Evolutionary conservation across 140 eudicot species (phyloP), one percentile per base, ranked within the genome.

Genomic region (Senecio squalidus): DNA sequence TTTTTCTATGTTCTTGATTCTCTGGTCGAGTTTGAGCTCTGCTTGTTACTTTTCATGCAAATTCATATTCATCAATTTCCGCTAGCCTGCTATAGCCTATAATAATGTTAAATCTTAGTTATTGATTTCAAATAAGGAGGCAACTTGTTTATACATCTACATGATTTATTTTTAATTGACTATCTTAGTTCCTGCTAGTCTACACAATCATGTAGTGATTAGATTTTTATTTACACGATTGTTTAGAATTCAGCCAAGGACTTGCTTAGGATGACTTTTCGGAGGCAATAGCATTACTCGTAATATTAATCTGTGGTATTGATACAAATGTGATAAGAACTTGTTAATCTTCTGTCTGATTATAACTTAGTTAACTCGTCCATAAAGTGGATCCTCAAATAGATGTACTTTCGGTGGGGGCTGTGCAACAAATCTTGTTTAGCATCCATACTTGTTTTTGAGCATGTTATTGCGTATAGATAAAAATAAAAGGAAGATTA

Each of bases 81-180:
- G 10, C 8, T 65, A 52, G 38, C 20, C 16, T 33, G 38, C 25
- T 14, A 17, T 63, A 62, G 39, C 20, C n/a, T n/a, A n/a, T n/a
- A n/a, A n/a, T 20, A 58, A 40, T 18, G 54, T 39, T 15, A 14
- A 51, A 25, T 27, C 52, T 26, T 1, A 16, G 27, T 22, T 64
- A 13, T 27, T 65, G 71, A 36, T 52, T 23, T 64, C 25, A 17
- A 50, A 34, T 51, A 38, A 51, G 31, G 36, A 18, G 16, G 53
- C 62, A 65, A 51, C 55, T 38, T 52, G 23, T 27, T 51, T 52
- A 24, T 52, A 28, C 16, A 36, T 51, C 50, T 39, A 25, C 43
- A 11, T 20, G 49, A 58, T 58, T 58, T n/a, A n/a, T n/a, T n/a
- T n/a, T n/a, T n/a, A n/a, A n/a, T n/a, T 28, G 28, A 33, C 46